Evolutionary conservation across 805 yeast species (phyloP), one percentile per base, ranked within the genome.

Genomic region (Komagataella pastoris): DNA sequence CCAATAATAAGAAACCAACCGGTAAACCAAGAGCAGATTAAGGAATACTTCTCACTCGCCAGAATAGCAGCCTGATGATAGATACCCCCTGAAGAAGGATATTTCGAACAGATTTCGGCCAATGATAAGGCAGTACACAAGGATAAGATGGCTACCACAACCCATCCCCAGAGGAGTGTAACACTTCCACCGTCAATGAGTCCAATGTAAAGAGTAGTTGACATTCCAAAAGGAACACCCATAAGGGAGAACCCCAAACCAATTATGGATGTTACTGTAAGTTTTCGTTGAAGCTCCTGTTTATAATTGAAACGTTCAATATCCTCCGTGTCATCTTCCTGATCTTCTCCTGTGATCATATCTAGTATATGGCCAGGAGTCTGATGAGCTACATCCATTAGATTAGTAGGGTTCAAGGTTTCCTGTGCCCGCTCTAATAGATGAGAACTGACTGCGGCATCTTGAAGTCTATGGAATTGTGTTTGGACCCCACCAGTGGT

Each of bases 211-310:
- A 86, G 70, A 1, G 89, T 84, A 3, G 88, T 79, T 7, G 88
- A 79, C 58, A 86, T 74, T 1, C 91, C 89, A 58, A 85, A 74
- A 0, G 90, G 91, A 0, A 88, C 90, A 46, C 88, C 86, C 90
- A 86, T 84, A 36, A 86, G 66, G 1, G 89, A 80, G 61, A 86
- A 85, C 0, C 93, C 91, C 21, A 86, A 67, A 3, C 93, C 95
- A 19, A 86, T 77, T 47, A 86, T 79, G 0, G 90, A 82, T 1
- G 80, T 70, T 8, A 83, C 81, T 0, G 87, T 81, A 52, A 85
- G 71, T 54, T 83, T 80, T 57, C 88, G 73, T 54, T 79, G 80
- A 54, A 86, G 67, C 48, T 81, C 85, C 61, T 83, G 89, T 57
- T 83, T 82, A 62, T 86, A 85, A 52, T 79, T 78, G 70, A 85